Evolutionary conservation across 306 rosid species (phyloP), one percentile per base, ranked within the genome.

Genomic region (Vachellia pachyceras): DNA sequence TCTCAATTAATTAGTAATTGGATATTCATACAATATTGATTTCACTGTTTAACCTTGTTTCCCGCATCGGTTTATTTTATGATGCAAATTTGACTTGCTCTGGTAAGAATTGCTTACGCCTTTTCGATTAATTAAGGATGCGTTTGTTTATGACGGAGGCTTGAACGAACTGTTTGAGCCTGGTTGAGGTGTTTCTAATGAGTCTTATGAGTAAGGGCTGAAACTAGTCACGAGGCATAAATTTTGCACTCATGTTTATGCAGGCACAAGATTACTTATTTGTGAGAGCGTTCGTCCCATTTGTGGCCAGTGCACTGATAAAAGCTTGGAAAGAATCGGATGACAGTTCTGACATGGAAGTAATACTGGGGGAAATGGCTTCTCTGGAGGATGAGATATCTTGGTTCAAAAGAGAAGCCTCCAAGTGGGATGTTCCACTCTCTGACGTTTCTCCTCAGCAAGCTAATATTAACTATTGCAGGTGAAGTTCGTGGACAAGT

Each of bases 251-350:
- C 63, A 4, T 76, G 45, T 36, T 20, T 52, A 4, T 87, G 84
- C 86, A 92, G 97, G 92, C 90, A 35, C 97, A 92, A 37, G 97
- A 95, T 61, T 95, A 86, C 91, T 37, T 88, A 81, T 93, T 95
- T 73, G 94, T 90, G 5, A 84, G 97, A 80, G 90, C 88, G 0
- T 89, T 90, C 72, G 93, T 88, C 18, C 88, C 94, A 29, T 93
- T 95, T 79, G 86, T 54, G 8, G 97, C 86, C 9, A 89, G 89
- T 77, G 83, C 90, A 37, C 63, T 93, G 60, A 69, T 91, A 18
- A 95, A 93, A 60, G 94, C 97, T 65, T 89, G 90, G 72, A 87
- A 89, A 87, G 87, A 95, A 66, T 89, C 91, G 3, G 90, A 86
- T 83, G 88, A 84, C 1, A 25, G 33, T 46, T 55, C 72, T 20